These are phyloP conservation scores for Pezicula rhizophila DNA, from an alignment of 2,329 filamentous ascomycete genomes.

Conservation along the genomic window DNA sequence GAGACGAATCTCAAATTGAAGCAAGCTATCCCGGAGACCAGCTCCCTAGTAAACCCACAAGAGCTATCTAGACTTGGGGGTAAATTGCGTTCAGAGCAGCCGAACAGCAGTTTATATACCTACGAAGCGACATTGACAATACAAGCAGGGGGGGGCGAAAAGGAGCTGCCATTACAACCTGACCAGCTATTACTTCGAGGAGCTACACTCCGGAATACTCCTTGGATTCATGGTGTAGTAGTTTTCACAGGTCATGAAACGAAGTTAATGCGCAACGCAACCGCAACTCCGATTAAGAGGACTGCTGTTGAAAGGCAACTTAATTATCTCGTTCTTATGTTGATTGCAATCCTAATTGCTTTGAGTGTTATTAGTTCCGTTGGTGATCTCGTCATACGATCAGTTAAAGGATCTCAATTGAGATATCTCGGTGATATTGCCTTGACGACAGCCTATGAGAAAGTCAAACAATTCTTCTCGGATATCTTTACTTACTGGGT, in stretches of 20 bases:
- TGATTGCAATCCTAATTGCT: slow-evolving; percentile 75
- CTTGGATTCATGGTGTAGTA: slow-evolving; percentile 93
- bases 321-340: slow-evolving; percentile 85
- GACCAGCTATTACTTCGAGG: slow-evolving; percentile 91
- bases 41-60: slow-evolving; percentile 75
- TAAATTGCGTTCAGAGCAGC: slow-evolving; percentile 87
- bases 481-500: slow-evolving; percentile 99
- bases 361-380: slow-evolving; percentile 88
- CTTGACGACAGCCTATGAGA: slow-evolving; percentile 45
- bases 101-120: slow-evolving; percentile 96
- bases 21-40: slow-evolving; percentile 90
- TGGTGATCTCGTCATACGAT: slow-evolving; percentile 78
- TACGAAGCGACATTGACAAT: slow-evolving; percentile 95
- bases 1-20: slow-evolving; percentile 99
- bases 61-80: slow-evolving; percentile 84
- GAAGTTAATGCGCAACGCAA: slow-evolving; percentile 98
- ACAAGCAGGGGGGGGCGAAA: slow-evolving; percentile 84
- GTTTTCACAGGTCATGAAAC: slow-evolving; percentile 98
- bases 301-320: slow-evolving; percentile 93
- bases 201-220: slow-evolving; percentile 89
- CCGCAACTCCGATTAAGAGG: slow-evolving; percentile 92
- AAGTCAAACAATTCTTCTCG: slow-evolving; percentile 78
- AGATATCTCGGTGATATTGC: slow-evolving; percentile 65
- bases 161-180: slow-evolving; percentile 81
- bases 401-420: slow-evolving; percentile 55